A percentile compares a stretch with the other conserved stretches of the same genome.
Conservation (phyloP, 768 basidiomycete species). For the Suillus alpinus region DNA sequence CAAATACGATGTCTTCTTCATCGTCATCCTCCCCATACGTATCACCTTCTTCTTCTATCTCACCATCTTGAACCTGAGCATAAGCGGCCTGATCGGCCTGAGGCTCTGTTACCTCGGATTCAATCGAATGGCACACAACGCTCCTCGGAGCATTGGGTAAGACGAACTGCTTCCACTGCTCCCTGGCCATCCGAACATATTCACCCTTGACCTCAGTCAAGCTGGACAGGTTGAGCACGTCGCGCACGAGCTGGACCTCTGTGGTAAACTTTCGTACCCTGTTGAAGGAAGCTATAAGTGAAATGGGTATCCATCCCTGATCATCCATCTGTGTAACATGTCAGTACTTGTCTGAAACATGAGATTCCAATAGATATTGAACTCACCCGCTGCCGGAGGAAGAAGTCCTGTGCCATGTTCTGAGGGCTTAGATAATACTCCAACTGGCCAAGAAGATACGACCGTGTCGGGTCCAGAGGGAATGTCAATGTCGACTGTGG, state of each 20-base stretch:
- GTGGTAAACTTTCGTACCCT: slow-evolving; percentile 69
- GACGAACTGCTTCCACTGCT: slow-evolving; percentile 58
- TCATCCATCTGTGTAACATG: slow-evolving; percentile 72
- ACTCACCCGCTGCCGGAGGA: slow-evolving; percentile 72
- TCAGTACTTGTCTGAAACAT: slow-evolving; percentile 2
- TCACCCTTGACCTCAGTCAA: slow-evolving; percentile 68
- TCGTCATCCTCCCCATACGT: slow-evolving; percentile 56
- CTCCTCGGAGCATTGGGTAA: slow-evolving; percentile 58
- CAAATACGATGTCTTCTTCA: slow-evolving; percentile 77
- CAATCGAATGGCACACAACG: slow-evolving; percentile 17
- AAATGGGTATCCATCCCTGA: slow-evolving; percentile 81
- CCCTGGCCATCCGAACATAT: slow-evolving; percentile 63
- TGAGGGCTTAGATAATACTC: slow-evolving; percentile 92
- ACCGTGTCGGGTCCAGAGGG: slow-evolving; percentile 63
- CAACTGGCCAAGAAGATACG: slow-evolving; percentile 74
- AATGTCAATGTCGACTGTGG: slow-evolving; percentile 47
- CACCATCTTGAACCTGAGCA: slow-evolving; percentile 11
- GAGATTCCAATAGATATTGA: not conserved
- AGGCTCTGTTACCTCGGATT: slow-evolving; percentile 1
- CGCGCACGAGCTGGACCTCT: slow-evolving; percentile 58
- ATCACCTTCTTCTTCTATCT: slow-evolving; percentile 27
- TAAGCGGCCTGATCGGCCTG: not conserved
- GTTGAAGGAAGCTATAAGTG: slow-evolving; percentile 83
- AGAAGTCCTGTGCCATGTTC: slow-evolving; percentile 87
- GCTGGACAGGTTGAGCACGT: slow-evolving; percentile 64